These are phyloP conservation scores for Choiromyces venosus DNA, from an alignment of 495 filamentous ascomycete genomes.

Conservation along the genomic window DNA sequence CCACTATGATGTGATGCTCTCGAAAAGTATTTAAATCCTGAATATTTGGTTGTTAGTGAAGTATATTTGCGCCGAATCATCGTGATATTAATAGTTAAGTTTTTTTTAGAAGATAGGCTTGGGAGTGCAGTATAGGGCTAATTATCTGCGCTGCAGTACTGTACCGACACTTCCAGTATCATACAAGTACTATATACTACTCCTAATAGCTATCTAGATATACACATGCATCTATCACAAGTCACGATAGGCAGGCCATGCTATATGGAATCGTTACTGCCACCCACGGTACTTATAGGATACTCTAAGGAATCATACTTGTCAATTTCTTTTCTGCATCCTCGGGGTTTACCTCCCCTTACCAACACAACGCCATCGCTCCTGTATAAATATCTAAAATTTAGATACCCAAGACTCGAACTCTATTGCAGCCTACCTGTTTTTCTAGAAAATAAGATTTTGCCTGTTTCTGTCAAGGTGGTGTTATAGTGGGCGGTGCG, in stretches of 20 bases:
- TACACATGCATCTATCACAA: not conserved
- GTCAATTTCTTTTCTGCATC: no score
- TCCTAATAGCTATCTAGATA: not conserved
- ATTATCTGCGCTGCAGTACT: not conserved
- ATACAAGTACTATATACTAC: not conserved
- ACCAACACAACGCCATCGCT: no score
- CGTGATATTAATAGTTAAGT: not conserved
- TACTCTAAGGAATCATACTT: not conserved
- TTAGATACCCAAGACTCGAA: no score
- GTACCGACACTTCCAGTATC: not conserved
- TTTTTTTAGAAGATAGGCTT: not conserved
- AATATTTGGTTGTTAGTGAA: not conserved
- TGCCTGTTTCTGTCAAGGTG: no score
- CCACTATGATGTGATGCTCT: not conserved
- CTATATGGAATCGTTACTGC: not conserved
- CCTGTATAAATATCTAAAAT: no score
- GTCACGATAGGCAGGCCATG: not conserved
- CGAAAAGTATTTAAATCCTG: not conserved
- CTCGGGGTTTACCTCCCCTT: no score
- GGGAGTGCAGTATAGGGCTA: not conserved
- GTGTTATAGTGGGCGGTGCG: no score
- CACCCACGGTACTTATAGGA: not conserved
- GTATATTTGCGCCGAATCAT: not conserved
- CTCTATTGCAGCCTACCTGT: no score
- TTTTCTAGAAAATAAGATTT: no score